Conservation (phyloP, 139 green algal species). For the Auxenochlorella pyrenoidosa region DNA sequence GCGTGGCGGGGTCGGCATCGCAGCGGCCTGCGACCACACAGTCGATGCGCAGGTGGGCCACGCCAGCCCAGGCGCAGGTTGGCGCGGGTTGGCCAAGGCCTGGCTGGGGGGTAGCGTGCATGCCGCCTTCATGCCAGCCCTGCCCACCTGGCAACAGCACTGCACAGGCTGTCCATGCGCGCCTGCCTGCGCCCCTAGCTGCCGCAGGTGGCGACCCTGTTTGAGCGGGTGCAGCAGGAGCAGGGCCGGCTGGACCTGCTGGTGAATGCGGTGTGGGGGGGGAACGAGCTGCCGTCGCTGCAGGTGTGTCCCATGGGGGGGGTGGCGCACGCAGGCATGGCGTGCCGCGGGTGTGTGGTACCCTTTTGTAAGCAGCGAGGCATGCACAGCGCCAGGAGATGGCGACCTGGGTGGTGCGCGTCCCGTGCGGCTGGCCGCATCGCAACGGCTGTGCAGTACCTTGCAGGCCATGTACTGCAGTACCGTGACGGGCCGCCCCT, state of each 20-base stretch:
- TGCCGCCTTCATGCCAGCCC: no score
- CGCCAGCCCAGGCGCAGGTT: neutral
- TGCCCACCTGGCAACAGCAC: no score
- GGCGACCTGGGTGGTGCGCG: no score
- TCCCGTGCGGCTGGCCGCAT: no score
- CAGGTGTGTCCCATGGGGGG: neutral
- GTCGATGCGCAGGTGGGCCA: slow-evolving; percentile 1
- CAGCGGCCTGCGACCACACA: slow-evolving; percentile 5
- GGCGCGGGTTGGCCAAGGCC: neutral
- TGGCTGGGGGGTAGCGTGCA: neutral
- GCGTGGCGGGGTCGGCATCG: neutral
- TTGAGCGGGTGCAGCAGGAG: slow-evolving; percentile 1
- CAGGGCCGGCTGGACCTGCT: slow-evolving; percentile 26
- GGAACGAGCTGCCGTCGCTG: slow-evolving; percentile 12
- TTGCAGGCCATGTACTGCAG: no score
- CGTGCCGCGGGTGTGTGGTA: no score
- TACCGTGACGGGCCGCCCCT: no score
- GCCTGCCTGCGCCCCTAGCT: no score
- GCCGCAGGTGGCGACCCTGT: slow-evolving; percentile 13
- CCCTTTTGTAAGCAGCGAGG: no score
- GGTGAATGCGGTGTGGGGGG: slow-evolving; percentile 21
- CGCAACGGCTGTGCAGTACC: no score
- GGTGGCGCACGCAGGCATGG: neutral
- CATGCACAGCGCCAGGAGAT: no score
- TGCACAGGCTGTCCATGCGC: no score